These are phyloP conservation scores for Exsudoporus frostii DNA, from an alignment of 768 basidiomycete species.

Conservation along the genomic window DNA sequence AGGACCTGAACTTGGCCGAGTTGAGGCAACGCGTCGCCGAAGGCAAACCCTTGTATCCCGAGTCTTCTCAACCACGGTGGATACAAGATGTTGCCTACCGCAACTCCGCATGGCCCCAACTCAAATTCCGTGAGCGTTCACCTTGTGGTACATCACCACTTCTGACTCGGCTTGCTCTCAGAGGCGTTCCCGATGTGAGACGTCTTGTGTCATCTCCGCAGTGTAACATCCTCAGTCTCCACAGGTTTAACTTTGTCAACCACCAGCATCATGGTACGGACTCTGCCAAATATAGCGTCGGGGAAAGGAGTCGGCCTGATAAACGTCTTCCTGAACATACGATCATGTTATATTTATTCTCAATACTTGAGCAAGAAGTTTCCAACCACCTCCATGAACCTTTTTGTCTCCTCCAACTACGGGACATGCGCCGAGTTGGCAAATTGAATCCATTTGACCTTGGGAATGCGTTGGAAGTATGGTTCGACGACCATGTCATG, in stretches of 20 bases:
- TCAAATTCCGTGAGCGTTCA: slow-evolving; percentile 76
- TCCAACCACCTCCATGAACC: slow-evolving; percentile 33
- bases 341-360: not conserved
- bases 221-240: not conserved
- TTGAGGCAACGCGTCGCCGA: slow-evolving; percentile 68
- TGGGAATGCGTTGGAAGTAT: slow-evolving; percentile 32
- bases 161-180: slow-evolving; percentile 29
- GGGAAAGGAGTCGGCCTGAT: slow-evolving; percentile 26
- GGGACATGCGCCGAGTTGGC: slow-evolving; percentile 35
- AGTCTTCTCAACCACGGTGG: slow-evolving; percentile 78
- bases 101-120: slow-evolving; percentile 91
- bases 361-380: slow-evolving; percentile 25
- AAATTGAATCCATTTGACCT: slow-evolving; percentile 37
- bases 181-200: slow-evolving; percentile 76
- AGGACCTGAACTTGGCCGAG: slow-evolving; percentile 73
- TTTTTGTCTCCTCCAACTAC: slow-evolving; percentile 37
- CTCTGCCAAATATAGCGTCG: slow-evolving; percentile 69
- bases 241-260: slow-evolving; percentile 93
- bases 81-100: slow-evolving; percentile 82
- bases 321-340: slow-evolving; percentile 1
- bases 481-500: slow-evolving; percentile 33
- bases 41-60: slow-evolving; percentile 85
- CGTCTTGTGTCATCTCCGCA: not conserved
- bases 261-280: slow-evolving; percentile 86
- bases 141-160: slow-evolving; percentile 1